Evolutionary conservation across 768 basidiomycete species (phyloP), one percentile per base, ranked within the genome.

Genomic region (Lactarius tabidus): DNA sequence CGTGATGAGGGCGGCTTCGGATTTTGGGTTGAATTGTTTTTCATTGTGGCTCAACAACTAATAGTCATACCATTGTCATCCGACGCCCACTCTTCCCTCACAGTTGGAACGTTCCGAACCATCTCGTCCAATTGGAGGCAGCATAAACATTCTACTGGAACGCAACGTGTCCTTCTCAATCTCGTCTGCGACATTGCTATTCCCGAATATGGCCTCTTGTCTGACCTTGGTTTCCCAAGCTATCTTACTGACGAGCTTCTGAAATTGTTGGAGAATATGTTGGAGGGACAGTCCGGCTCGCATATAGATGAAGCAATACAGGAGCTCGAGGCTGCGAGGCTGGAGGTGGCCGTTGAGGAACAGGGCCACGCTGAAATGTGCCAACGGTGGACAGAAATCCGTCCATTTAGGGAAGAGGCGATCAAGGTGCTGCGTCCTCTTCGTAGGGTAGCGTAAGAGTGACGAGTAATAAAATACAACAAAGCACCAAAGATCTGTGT

Each of bases 151-250:
- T 60, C 52, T 1, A 18, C 33, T 6, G 67, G 54, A 35, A 66
- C 65, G 26, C 64, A 66, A 31, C 41, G 72, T 62, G 2, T 70
- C 70, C 2, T 67, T 62, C 7, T 76, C 67, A 20, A 74, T 73
- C n/a, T 64, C 68, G 20, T 43, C 41, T 43, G 41, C 41, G 41
- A 43, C 41, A 7, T 43, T 67, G 70, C 76, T 72, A 67, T 60
- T 18, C 35, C 7, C 1, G 18, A n/a, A n/a, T 48, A 1, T 12
- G 15, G 33, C 33, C 5, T 7, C 38, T 1, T 69, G 69, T 15
- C 38, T 15, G 38, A 38, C 15, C 2, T 38, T 14, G 7, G 6
- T 31, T 43, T 12, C 33, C 63, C 63, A 20, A n/a, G 8, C 6
- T 57, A 56, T 23, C 35, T 65, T 10, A 15, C 18, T 9, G 54